Conservation (phyloP, 1,139 yeast genomes). For the Magnusiomyces starmeri region DNA sequence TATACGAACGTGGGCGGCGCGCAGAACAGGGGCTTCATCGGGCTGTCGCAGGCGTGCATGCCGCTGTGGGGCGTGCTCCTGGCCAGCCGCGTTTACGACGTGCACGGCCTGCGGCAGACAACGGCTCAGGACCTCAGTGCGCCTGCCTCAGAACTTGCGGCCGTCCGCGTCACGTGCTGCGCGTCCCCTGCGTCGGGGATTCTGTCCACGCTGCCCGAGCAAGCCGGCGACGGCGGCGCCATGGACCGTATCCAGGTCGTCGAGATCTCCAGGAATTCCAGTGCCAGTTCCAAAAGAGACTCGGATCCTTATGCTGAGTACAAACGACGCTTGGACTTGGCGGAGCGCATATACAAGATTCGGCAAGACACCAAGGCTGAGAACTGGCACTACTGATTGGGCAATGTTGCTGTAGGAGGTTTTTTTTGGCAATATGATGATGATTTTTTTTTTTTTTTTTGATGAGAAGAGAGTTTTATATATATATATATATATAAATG, state of each 20-base stretch:
- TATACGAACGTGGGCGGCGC: constrained; percentile 21
- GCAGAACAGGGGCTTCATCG: constrained; percentile 11
- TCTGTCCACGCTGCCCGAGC: constrained; percentile 7
- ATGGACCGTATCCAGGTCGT: constrained; percentile 4
- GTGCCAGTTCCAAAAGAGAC: too few relatives aligned
- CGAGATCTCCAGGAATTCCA: background rate
- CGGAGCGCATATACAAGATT: constrained; percentile 19
- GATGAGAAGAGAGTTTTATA: background rate
- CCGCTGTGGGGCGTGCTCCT: constrained; percentile 13
- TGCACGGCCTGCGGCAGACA: background rate
- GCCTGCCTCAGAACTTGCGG: background rate
- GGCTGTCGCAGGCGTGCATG: constrained; percentile 14
- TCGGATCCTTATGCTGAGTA: constrained; percentile 1
- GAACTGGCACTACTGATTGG: constrained; percentile 19
- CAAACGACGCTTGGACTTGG: constrained; percentile 14
- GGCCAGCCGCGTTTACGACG: constrained; percentile 3
- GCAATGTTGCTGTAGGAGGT: background rate
- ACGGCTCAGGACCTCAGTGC: background rate
- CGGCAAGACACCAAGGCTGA: constrained; percentile 15
- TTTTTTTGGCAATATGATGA: background rate
- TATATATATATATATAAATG: background rate
- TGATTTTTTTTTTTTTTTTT: background rate
- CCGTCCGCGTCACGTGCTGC: background rate
- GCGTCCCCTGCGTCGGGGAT: constrained; percentile 11
- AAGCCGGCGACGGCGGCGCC: too few relatives aligned